Percentiles rank a stretch among this genome's conserved stretches.
Conservation (phyloP, 805 yeast species). For the Cyberlindnera xishuangbannaensis region DNA sequence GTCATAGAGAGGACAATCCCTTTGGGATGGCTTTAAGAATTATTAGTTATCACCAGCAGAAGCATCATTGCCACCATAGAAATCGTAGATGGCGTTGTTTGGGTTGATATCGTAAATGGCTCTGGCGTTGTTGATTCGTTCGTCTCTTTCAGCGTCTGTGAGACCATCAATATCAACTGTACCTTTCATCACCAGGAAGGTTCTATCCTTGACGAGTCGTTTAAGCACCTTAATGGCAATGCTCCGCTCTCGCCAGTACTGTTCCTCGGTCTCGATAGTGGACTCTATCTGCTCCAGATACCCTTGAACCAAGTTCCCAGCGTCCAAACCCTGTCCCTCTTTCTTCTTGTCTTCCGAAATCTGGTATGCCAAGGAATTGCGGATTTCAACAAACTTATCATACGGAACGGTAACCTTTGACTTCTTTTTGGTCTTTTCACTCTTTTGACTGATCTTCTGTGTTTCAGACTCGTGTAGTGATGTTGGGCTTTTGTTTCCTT, state of each 20-base stretch:
- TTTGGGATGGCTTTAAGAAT: too few species aligned
- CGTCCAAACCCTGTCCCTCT: conserved; percentile 57
- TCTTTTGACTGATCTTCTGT: conserved; percentile 1
- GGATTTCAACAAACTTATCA: conserved; percentile 80
- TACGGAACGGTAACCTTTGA: conserved; percentile 64
- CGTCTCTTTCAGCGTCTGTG: conserved; percentile 21
- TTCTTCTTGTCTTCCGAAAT: conserved; percentile 51
- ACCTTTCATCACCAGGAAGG: conserved; percentile 63
- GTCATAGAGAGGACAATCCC: too few species aligned
- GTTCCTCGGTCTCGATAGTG: conserved; percentile 61
- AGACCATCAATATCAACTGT: conserved; percentile 26
- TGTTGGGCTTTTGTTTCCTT: conserved; percentile 1
- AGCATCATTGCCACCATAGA: conserved; percentile 23
- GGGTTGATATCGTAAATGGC: conserved; percentile 51
- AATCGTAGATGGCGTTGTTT: conserved; percentile 72
- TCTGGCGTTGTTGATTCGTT: conserved; percentile 24
- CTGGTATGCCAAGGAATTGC: conserved; percentile 68
- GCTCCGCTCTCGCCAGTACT: conserved; percentile 63
- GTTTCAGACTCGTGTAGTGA: conserved; percentile 3
- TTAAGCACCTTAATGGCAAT: conserved; percentile 75
- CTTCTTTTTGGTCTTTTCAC: conserved; percentile 22
- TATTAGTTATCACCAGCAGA: too few species aligned
- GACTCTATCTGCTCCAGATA: conserved; percentile 72
- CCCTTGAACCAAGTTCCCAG: conserved; percentile 69
- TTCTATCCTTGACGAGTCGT: conserved; percentile 77